Evolutionary conservation across 179 eudicot genomes (phyloP).

Genomic region (Nepenthes alata): DNA sequence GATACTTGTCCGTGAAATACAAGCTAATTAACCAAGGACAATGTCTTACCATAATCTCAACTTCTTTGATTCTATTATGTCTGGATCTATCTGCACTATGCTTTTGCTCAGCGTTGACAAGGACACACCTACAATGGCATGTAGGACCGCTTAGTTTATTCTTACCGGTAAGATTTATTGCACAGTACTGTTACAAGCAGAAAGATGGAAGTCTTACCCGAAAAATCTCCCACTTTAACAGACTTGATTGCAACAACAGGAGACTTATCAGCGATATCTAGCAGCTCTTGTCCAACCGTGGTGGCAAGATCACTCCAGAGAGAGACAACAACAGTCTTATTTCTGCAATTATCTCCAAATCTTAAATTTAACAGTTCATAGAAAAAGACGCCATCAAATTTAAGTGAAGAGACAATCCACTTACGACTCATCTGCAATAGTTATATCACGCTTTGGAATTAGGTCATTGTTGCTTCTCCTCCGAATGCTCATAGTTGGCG

Average conservation of each 20-base stretch:
- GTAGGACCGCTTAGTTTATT: not conserved
- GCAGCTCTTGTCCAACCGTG: slow-evolving; percentile 68
- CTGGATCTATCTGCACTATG: slow-evolving; percentile 56
- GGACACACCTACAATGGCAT: slow-evolving; percentile 51
- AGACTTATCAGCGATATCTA: slow-evolving; percentile 74
- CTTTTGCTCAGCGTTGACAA: slow-evolving; percentile 75
- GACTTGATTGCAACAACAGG: slow-evolving; percentile 88
- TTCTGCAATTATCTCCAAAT: slow-evolving; percentile 35
- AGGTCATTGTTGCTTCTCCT: slow-evolving; percentile 65
- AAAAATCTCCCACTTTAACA: slow-evolving; percentile 76
- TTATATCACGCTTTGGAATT: slow-evolving; percentile 83
- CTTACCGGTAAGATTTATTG: too few relatives aligned
- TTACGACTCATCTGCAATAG: slow-evolving; percentile 92
- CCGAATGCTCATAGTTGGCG: slow-evolving; percentile 77
- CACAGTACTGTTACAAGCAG: not conserved
- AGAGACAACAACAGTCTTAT: slow-evolving; percentile 86
- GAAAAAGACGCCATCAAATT: not conserved
- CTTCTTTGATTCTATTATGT: slow-evolving; percentile 53
- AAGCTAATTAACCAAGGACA: not conserved
- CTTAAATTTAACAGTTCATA: not conserved
- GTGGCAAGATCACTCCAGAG: slow-evolving; percentile 91
- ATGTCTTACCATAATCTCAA: slow-evolving; percentile 60
- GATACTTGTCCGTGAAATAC: not conserved
- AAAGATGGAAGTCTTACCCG: slow-evolving; percentile 29
- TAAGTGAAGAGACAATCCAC: slow-evolving; percentile 4